A percentile compares a stretch with the other conserved stretches of the same genome.
Conservation (phyloP, 129 eudicot genomes). For the Pseudognaphalium luteoalbum region DNA sequence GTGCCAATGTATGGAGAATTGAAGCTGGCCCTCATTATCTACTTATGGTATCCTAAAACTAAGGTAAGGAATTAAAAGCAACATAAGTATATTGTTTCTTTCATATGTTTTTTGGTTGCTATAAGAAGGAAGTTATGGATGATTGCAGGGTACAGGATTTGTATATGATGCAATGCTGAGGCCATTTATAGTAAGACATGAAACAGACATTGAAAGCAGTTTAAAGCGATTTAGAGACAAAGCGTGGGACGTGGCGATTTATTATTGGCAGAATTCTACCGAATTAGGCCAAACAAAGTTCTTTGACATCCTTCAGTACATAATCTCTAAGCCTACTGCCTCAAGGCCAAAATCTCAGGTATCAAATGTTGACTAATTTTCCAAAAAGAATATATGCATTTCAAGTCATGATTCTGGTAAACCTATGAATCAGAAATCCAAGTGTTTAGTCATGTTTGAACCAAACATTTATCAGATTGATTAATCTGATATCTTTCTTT, state of each 20-base stretch:
- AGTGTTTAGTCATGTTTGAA: not conserved
- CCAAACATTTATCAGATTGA: constrained; percentile 1
- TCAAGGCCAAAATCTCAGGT: constrained; percentile 54
- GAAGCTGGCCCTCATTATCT: constrained; percentile 78
- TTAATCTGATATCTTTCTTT: not conserved
- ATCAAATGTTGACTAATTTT: not conserved
- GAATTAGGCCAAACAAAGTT: constrained; percentile 67
- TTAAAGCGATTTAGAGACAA: constrained; percentile 57
- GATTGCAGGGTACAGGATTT: constrained; percentile 74
- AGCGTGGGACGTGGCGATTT: constrained; percentile 85
- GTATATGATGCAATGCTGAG: constrained; percentile 64
- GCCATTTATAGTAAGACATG: constrained; percentile 70
- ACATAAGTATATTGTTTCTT: constrained; percentile 1
- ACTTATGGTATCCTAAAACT: constrained; percentile 95
- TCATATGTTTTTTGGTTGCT: not conserved
- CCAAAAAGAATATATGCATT: not conserved
- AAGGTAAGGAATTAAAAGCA: constrained; percentile 46
- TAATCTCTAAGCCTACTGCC: constrained; percentile 40
- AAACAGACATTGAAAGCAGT: constrained; percentile 75
- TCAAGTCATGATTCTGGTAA: constrained; percentile 7
- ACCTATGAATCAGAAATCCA: not conserved
- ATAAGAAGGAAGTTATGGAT: not conserved
- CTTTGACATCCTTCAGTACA: constrained; percentile 53
- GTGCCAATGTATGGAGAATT: constrained; percentile 91
- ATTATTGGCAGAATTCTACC: constrained; percentile 81